Conservation (phyloP, 805 yeast genomes). For the Myxozyma kluyveri region DNA sequence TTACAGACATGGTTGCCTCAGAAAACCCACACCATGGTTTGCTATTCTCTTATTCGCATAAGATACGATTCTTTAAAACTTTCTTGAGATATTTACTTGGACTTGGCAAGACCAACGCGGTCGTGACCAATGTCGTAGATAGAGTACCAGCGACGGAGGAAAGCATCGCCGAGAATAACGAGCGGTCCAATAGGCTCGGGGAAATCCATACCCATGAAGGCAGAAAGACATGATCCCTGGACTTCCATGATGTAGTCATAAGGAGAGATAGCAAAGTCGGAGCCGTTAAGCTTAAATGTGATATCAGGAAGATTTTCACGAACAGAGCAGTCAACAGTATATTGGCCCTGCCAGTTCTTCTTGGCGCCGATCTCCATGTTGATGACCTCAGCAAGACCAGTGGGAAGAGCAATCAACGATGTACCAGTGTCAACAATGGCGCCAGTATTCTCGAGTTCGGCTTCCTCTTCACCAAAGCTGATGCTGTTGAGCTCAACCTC, state of each 20-base stretch:
- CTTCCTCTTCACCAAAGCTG: slow-evolving; percentile 88
- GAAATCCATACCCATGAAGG: slow-evolving; percentile 95
- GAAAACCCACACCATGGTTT: too few relatives aligned
- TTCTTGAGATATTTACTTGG: slow-evolving; percentile 56
- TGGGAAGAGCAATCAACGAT: slow-evolving; percentile 90
- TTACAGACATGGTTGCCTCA: too few relatives aligned
- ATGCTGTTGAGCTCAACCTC: slow-evolving; percentile 91
- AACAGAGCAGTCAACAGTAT: slow-evolving; percentile 81
- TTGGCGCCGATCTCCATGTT: slow-evolving; percentile 96
- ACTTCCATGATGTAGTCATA: slow-evolving; percentile 92
- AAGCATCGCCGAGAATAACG: slow-evolving; percentile 95
- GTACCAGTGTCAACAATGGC: slow-evolving; percentile 99
- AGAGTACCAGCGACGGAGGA: slow-evolving; percentile 92
- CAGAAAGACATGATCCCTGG: slow-evolving; percentile 92
- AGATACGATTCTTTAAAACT: too few relatives aligned
- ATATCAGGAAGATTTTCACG: slow-evolving; percentile 87
- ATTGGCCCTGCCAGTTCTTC: slow-evolving; percentile 97
- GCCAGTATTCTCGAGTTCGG: slow-evolving; percentile 76
- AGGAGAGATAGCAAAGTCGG: slow-evolving; percentile 85
- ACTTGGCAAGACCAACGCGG: slow-evolving; percentile 91
- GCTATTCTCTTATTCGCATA: too few relatives aligned
- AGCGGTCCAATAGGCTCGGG: slow-evolving; percentile 96
- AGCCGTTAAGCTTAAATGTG: slow-evolving; percentile 84
- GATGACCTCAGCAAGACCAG: slow-evolving; percentile 91
- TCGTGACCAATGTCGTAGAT: slow-evolving; percentile 85